Evolutionary conservation across 148 eudicot genomes (phyloP).

Genomic region (Fallopia convolvulus): DNA sequence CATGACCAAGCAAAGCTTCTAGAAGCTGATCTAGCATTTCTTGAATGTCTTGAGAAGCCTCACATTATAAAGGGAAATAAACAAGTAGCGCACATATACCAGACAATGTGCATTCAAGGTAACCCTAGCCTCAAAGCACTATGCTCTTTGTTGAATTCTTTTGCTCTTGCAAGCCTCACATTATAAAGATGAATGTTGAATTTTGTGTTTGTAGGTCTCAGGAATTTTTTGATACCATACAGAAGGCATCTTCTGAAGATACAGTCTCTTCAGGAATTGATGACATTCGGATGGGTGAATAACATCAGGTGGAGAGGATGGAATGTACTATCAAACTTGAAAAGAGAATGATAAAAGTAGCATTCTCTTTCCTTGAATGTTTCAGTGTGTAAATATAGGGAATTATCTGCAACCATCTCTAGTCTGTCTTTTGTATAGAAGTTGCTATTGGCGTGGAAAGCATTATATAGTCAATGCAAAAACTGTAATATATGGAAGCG

Average conservation of each 20-base stretch:
- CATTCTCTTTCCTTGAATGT: not conserved
- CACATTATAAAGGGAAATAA: conserved; percentile 55
- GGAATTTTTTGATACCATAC: conserved; percentile 80
- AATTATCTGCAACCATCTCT: not conserved
- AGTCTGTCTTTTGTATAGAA: not conserved
- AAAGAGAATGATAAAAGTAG: conserved; percentile 18
- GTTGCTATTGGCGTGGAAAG: not conserved
- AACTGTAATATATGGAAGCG: not conserved
- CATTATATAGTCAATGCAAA: not conserved
- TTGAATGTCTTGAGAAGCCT: conserved; percentile 91
- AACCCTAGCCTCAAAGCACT: not conserved
- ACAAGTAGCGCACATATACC: conserved; percentile 59
- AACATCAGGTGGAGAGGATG: conserved; percentile 63
- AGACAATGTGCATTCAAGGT: conserved; percentile 91
- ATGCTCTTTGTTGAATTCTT: not conserved
- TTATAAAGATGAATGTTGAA: not conserved
- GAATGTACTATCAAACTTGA: conserved; percentile 21
- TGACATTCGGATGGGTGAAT: conserved; percentile 67
- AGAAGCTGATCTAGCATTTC: conserved; percentile 87
- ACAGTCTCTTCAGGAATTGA: conserved; percentile 36
- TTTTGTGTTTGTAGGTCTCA: conserved; percentile 49
- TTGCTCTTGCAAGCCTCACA: not conserved
- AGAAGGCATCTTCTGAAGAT: conserved; percentile 68
- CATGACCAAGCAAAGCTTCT: conserved; percentile 92
- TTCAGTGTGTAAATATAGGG: conserved; percentile 6